A percentile compares a stretch with the other conserved stretches of the same genome.
phyloP scores from a whole-genome alignment of 192 early-diverging fungal genomes.

The Chytriomyces sp. region DNA sequence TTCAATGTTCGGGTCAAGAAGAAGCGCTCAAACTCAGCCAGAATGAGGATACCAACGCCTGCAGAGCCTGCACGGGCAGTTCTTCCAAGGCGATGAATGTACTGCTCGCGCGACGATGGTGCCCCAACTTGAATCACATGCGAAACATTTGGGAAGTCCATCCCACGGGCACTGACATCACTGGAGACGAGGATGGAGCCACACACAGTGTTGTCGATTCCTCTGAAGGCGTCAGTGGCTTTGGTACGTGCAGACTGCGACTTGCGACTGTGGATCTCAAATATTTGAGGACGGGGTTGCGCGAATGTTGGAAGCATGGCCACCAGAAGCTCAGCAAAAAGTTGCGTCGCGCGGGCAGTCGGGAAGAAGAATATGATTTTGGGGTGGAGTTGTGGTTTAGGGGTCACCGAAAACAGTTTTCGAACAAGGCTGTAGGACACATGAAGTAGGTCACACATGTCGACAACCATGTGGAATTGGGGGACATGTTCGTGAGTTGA shows the following conservation, averaged over 20 bases:
- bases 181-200: conserved; percentile 82
- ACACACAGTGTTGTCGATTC: conserved; percentile 31
- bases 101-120: conserved; percentile 77
- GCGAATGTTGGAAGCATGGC: conserved; percentile 31
- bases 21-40: conserved; percentile 72
- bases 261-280: conserved; percentile 76
- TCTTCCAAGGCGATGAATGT: conserved; percentile 89
- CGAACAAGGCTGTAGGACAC: conserved; percentile 62
- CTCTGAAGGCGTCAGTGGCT: conserved; percentile 74
- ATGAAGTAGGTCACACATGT: conserved; percentile 13
- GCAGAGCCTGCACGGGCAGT: conserved; percentile 89
- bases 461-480: conserved; percentile 68
- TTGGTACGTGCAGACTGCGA: conserved; percentile 69
- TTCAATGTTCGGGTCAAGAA: conserved; percentile 59
- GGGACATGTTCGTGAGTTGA: conserved; percentile 71
- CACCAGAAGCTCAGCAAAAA: conserved; percentile 39
- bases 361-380: conserved; percentile 89
- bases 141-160: conserved; percentile 89
- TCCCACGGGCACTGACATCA: conserved; percentile 92
- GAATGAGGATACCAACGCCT: conserved; percentile 79
- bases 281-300: background rate
- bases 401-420: conserved; percentile 39
- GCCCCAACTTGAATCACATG: conserved; percentile 81
- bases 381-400: conserved; percentile 47
- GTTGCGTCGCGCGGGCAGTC: conserved; percentile 64